phyloP scores from a whole-genome alignment of 345 rosid genomes.

The Salix viminalis region DNA sequence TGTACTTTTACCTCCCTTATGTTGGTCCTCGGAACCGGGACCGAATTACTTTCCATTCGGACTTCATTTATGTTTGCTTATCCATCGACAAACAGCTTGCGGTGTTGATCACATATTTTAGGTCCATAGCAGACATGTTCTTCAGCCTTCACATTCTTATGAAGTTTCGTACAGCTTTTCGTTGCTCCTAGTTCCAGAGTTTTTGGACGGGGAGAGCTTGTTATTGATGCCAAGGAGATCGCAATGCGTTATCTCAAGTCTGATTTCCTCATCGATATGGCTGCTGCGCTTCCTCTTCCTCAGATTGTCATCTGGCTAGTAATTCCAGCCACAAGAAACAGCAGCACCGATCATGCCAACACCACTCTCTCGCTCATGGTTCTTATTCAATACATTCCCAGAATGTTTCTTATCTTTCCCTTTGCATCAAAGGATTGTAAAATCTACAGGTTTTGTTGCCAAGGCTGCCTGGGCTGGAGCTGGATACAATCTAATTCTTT shows the following conservation, averaged over 20 bases:
- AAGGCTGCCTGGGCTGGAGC: constrained; percentile 41
- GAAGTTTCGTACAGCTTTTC: constrained; percentile 83
- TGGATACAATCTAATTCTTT: constrained; percentile 34
- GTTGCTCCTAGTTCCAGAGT: constrained; percentile 69
- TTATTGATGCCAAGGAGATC: constrained; percentile 71
- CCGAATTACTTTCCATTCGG: neutral
- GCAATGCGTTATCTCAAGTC: constrained; percentile 55
- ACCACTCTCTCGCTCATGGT: constrained; percentile 17
- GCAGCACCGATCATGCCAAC: constrained; percentile 10
- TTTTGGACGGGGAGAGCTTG: constrained; percentile 86
- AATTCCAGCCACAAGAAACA: constrained; percentile 16
- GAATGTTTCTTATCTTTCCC: constrained; percentile 27
- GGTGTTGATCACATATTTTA: constrained; percentile 54
- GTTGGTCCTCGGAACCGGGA: constrained; percentile 31
- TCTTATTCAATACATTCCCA: constrained; percentile 30
- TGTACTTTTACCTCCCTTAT: constrained; percentile 68
- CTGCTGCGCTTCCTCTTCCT: constrained; percentile 81
- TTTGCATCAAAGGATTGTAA: constrained; percentile 22
- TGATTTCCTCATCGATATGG: constrained; percentile 70
- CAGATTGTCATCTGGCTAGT: constrained; percentile 29
- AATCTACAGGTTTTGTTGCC: constrained; percentile 27
- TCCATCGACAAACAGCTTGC: constrained; percentile 42
- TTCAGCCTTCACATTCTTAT: constrained; percentile 56
- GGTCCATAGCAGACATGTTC: constrained; percentile 63
- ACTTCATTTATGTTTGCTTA: constrained; percentile 43